phyloP scores from a whole-genome alignment of 495 filamentous ascomycete species.

The Penicillium salamii region DNA sequence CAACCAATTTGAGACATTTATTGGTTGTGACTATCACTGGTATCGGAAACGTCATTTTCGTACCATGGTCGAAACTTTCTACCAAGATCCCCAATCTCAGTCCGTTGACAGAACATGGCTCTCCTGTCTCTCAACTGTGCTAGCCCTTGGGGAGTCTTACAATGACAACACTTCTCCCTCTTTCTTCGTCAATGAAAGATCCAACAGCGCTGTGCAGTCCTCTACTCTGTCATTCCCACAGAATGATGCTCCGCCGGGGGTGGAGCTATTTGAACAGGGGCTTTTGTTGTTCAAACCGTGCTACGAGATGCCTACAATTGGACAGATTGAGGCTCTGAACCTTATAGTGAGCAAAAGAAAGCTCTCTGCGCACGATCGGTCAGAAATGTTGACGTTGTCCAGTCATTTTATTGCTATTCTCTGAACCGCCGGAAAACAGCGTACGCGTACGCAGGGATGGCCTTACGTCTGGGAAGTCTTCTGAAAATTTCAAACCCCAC shows the following conservation, averaged over 20 bases:
- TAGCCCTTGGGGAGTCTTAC: conserved; percentile 5
- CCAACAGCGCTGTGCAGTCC: not conserved
- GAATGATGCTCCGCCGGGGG: not conserved
- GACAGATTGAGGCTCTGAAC: conserved; percentile 8
- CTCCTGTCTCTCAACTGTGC: not conserved
- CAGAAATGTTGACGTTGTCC: too few relatives aligned
- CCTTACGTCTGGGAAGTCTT: not conserved
- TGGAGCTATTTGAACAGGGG: conserved; percentile 5
- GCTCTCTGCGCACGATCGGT: too few relatives aligned
- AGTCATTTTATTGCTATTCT: conserved; percentile 14
- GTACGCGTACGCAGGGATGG: conserved; percentile 14
- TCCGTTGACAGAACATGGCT: conserved; percentile 3
- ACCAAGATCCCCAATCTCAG: not conserved
- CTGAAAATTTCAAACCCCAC: too few relatives aligned
- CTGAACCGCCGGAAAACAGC: conserved; percentile 15
- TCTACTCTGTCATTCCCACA: too few relatives aligned
- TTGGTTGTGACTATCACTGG: conserved; percentile 6
- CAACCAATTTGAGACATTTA: conserved; percentile 2
- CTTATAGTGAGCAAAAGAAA: conserved; percentile 2
- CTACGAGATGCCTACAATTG: conserved; percentile 5
- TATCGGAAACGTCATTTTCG: not conserved
- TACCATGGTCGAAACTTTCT: not conserved
- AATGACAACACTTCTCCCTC: not conserved
- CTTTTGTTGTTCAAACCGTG: not conserved
- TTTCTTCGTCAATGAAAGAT: not conserved